Evolutionary conservation across 805 yeast species (phyloP), one percentile per base, ranked within the genome.

Genomic region (Lachancea sp.): DNA sequence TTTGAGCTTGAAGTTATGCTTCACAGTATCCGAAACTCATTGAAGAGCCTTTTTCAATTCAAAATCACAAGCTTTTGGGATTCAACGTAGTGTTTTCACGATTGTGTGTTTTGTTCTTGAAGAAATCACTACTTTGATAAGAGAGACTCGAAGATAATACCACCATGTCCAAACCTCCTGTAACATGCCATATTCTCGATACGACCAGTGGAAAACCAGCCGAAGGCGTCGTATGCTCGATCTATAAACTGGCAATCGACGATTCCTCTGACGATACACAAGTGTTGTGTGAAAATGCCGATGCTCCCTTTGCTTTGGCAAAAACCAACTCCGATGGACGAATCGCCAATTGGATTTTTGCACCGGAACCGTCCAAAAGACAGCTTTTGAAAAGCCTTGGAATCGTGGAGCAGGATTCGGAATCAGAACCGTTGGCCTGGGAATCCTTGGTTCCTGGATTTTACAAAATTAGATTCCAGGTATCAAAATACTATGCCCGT

Each of bases 111-210:
- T 8, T 4, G 8, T 22, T 22, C 8, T 22, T 22, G 25, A 22
- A 8, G 25, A 8, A 4, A 22, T n/a, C n/a, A n/a, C n/a, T n/a
- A n/a, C n/a, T n/a, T n/a, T n/a, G n/a, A n/a, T n/a, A n/a, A n/a
- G n/a, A n/a, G n/a, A n/a, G n/a, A n/a, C n/a, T n/a, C n/a, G n/a
- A n/a, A n/a, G 25, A 22, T 22, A 22, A 6, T 16, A 11, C 38
- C 3, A 35, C 3, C 31, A 36, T 36, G 25, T 9, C 44, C 8
- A 54, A 41, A 49, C 55, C 60, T 11, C 91, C 91, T 36, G 77
- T 89, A 33, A 89, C 96, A 2, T 90, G 97, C 67, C 98, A 90
- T 62, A 77, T 90, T 9, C 71, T 90, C 18, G 96, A 90, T 58
- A 89, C 96, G 6, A 81, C 85, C 9, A 65, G 72, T 7, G 98